These are phyloP conservation scores for Sphaerobolus stellatus DNA, from an alignment of 1,284 basidiomycete genomes.

Conservation along the genomic window DNA sequence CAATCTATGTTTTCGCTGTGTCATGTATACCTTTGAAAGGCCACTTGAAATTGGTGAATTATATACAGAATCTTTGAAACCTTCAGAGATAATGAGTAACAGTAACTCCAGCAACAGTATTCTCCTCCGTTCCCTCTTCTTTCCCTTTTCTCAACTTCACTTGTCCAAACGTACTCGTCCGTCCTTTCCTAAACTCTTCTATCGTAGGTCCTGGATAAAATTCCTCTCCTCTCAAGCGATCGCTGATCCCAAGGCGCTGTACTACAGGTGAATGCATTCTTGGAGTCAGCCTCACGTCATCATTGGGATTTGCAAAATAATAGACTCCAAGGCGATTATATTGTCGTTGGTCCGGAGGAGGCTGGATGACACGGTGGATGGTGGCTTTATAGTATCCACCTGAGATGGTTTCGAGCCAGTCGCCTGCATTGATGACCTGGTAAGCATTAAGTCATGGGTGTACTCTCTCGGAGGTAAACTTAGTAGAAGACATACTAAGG, in stretches of 20 bases:
- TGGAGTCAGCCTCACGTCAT: slow-evolving; percentile 7
- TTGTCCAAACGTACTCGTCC: slow-evolving; percentile 7
- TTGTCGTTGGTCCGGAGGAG: slow-evolving; percentile 32
- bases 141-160: not conserved
- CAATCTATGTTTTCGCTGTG: too few relatives aligned
- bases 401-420: slow-evolving; percentile 31
- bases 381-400: slow-evolving; percentile 31
- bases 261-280: slow-evolving; percentile 10
- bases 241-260: slow-evolving; percentile 5
- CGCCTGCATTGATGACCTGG: slow-evolving; percentile 29
- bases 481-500: slow-evolving; percentile 43
- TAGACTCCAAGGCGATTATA: slow-evolving; percentile 34
- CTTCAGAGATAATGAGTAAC: slow-evolving; percentile 13
- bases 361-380: slow-evolving; percentile 25
- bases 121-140: slow-evolving; percentile 6
- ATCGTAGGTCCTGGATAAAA: slow-evolving; percentile 2
- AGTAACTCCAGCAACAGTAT: slow-evolving; percentile 5
- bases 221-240: slow-evolving; percentile 17
- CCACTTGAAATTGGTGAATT: too few relatives aligned
- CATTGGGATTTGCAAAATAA: slow-evolving; percentile 25
- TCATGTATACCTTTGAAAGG: too few relatives aligned
- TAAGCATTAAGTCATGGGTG: not conserved
- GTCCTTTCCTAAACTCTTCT: slow-evolving; percentile 4
- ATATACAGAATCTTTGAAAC: too few relatives aligned
- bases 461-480: not conserved